Conservation (phyloP, 331 rosid genomes). For the Pyrus hybrid region DNA sequence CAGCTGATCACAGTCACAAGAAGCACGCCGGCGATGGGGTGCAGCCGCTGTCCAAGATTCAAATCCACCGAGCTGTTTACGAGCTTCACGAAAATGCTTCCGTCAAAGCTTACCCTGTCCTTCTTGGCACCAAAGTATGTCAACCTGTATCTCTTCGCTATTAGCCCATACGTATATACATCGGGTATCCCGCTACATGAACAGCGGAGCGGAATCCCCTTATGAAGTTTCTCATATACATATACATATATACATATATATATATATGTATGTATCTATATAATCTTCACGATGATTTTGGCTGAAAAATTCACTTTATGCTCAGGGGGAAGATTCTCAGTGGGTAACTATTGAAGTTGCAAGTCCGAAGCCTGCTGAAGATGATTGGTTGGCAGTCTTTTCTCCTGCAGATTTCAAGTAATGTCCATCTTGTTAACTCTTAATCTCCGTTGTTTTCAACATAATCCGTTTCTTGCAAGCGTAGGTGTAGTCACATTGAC, state of each 20-base stretch:
- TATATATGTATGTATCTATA: too few relatives aligned
- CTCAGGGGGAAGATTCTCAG: slow-evolving; percentile 59
- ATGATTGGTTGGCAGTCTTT: slow-evolving; percentile 78
- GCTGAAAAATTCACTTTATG: background rate
- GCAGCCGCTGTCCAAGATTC: slow-evolving; percentile 67
- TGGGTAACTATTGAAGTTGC: slow-evolving; percentile 44
- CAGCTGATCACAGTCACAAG: background rate
- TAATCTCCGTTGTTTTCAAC: background rate
- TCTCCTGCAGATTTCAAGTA: slow-evolving; percentile 78
- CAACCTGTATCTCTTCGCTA: background rate
- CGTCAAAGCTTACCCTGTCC: slow-evolving; percentile 36
- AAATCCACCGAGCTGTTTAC: slow-evolving; percentile 34
- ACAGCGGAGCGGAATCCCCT: too few relatives aligned
- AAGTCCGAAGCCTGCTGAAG: slow-evolving; percentile 39
- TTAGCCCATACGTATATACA: too few relatives aligned
- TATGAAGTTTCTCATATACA: too few relatives aligned
- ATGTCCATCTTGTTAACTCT: slow-evolving; percentile 9
- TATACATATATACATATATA: too few relatives aligned
- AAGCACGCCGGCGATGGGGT: slow-evolving; percentile 8
- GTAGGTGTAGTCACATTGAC: background rate
- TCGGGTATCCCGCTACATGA: background rate
- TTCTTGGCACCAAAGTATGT: slow-evolving; percentile 53
- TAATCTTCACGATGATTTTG: background rate
- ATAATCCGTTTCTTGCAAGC: background rate
- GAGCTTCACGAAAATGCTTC: slow-evolving; percentile 30